Evolutionary conservation across 1,284 basidiomycete species (phyloP).

Genomic region (Inonotus hispidus): DNA sequence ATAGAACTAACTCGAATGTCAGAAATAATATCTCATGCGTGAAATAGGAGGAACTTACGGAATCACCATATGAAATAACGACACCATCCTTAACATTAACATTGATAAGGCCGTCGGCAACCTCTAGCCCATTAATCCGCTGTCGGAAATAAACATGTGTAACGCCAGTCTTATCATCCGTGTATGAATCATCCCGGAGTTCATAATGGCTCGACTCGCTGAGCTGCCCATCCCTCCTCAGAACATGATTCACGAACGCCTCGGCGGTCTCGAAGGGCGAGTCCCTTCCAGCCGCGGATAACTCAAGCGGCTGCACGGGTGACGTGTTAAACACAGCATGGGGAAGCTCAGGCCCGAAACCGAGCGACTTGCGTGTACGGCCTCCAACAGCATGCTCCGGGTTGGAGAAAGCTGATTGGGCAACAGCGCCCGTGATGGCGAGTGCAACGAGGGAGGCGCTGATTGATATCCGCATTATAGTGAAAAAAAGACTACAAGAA

Average conservation of each 20-base stretch:
- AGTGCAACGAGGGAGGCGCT: conserved; percentile 15
- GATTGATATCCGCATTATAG: conserved; percentile 16
- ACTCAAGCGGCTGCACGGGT: conserved; percentile 36
- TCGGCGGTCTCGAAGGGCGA: conserved; percentile 58
- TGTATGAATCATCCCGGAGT: conserved; percentile 80
- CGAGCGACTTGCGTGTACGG: conserved; percentile 62
- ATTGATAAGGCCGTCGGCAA: conserved; percentile 86
- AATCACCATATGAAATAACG: conserved; percentile 78
- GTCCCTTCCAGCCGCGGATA: conserved; percentile 26
- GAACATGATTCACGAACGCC: conserved; percentile 49
- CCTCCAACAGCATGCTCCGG: neutral
- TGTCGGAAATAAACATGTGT: conserved; percentile 84
- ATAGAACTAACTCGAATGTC: conserved; percentile 51
- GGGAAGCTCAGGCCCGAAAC: conserved; percentile 71
- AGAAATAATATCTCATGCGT: neutral
- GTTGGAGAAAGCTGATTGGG: neutral
- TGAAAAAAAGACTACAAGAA: conserved; percentile 1
- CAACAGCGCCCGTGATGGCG: conserved; percentile 12
- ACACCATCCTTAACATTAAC: conserved; percentile 81
- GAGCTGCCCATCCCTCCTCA: conserved; percentile 30
- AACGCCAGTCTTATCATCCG: conserved; percentile 76
- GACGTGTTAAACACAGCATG: conserved; percentile 64
- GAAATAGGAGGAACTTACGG: conserved; percentile 43
- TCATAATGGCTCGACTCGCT: conserved; percentile 41
- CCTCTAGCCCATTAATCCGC: conserved; percentile 76